phyloP scores from a whole-genome alignment of 1,139 yeast species.

The Hansenula sp. region DNA sequence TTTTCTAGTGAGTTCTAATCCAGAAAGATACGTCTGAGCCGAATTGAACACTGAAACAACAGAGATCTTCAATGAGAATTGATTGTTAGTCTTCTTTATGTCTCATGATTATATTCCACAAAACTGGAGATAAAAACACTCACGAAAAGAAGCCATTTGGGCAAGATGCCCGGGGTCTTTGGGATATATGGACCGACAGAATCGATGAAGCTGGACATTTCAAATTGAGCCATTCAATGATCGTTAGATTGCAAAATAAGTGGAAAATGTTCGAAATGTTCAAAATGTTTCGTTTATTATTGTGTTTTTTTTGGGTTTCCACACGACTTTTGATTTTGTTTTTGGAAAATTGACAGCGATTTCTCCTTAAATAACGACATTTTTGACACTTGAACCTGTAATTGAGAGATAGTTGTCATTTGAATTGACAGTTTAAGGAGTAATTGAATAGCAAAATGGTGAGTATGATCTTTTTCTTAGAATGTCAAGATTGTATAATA shows the following conservation, averaged over 20 bases:
- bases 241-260: no score
- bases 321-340: neutral
- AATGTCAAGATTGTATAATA: neutral
- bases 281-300: neutral
- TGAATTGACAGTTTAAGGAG: neutral
- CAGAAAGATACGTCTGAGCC: slow-evolving; percentile 77
- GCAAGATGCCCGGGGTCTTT: slow-evolving; percentile 46
- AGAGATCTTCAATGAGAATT: slow-evolving; percentile 45
- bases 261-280: neutral
- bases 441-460: slow-evolving; percentile 4
- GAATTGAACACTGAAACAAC: slow-evolving; percentile 90
- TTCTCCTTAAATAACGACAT: neutral
- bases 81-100: neutral
- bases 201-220: slow-evolving; percentile 7
- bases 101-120: no score
- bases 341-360: neutral
- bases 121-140: neutral
- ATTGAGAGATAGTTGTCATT: no score
- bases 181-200: slow-evolving; percentile 32
- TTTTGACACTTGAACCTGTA: neutral
- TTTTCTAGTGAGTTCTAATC: slow-evolving; percentile 66
- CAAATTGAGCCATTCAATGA: neutral
- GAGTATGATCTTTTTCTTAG: neutral
- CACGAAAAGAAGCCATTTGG: slow-evolving; percentile 62
- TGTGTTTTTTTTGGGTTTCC: neutral